Conservation (phyloP, 23 red algal genomes). For the Gracilariopsis chorda region DNA sequence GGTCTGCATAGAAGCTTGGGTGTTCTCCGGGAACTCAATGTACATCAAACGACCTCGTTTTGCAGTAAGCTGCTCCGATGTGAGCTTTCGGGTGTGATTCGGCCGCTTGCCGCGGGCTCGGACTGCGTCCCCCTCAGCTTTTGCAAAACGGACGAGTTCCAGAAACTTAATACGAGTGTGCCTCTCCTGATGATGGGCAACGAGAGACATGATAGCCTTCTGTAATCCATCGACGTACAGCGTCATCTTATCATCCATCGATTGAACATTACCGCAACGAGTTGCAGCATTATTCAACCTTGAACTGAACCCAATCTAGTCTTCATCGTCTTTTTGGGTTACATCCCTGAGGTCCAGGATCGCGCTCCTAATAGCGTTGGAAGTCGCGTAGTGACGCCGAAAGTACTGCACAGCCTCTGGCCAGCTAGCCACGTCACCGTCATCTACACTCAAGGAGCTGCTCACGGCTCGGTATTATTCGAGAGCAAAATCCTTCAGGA, state of each 20-base stretch:
- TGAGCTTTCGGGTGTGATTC: not conserved
- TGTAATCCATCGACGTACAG: not conserved
- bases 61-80: not conserved
- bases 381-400: not conserved
- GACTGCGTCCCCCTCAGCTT: constrained; percentile 1
- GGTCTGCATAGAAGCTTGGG: not conserved
- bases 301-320: not conserved
- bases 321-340: not conserved
- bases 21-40: not conserved
- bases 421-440: not conserved
- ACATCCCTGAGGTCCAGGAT: not conserved
- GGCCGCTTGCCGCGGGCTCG: not conserved
- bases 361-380: not conserved
- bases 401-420: constrained; percentile 9
- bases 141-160: not conserved
- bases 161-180: not conserved
- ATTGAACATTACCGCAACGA: constrained; percentile 2
- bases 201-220: not conserved
- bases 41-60: not conserved
- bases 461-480: not conserved
- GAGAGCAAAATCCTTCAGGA: not conserved
- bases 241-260: not conserved
- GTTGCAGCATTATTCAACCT: not conserved
- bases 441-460: not conserved
- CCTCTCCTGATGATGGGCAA: not conserved